Percentiles rank a stretch among this genome's conserved stretches.
Conservation (phyloP, 169 alveolate species). For the Cryptosporidium parvum region DNA sequence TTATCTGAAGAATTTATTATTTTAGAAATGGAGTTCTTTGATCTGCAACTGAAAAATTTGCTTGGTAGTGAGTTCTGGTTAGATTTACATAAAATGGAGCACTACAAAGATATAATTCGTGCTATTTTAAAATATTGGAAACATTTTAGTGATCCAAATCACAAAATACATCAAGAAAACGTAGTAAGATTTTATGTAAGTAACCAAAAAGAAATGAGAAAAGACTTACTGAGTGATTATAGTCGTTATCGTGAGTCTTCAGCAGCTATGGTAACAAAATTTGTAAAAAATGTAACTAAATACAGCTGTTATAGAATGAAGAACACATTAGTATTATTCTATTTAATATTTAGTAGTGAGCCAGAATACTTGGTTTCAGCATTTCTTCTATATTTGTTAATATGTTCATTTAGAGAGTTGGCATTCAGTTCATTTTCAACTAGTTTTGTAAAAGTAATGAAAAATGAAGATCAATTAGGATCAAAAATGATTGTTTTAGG, state of each 20-base stretch:
- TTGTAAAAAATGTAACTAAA: background rate
- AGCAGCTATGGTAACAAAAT: background rate
- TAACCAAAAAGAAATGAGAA: background rate
- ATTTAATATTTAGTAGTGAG: background rate
- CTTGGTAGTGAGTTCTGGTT: background rate
- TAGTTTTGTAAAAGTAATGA: background rate
- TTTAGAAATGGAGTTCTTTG: background rate
- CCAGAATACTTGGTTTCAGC: background rate
- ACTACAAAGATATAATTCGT: background rate
- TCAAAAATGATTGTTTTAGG: background rate
- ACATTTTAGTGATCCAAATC: background rate
- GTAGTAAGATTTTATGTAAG: background rate
- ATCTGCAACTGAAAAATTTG: background rate
- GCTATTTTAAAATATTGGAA: background rate
- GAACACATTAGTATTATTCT: background rate
- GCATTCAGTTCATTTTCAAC: background rate
- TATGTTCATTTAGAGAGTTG: background rate
- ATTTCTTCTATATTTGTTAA: background rate
- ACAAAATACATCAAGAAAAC: background rate
- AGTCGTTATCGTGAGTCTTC: background rate
- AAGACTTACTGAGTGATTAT: background rate
- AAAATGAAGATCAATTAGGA: background rate
- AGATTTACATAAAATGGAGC: background rate
- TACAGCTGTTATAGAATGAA: background rate
- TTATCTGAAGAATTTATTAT: background rate